Conservation (phyloP, 345 rosid species). For the Cardamine resedifolia region DNA sequence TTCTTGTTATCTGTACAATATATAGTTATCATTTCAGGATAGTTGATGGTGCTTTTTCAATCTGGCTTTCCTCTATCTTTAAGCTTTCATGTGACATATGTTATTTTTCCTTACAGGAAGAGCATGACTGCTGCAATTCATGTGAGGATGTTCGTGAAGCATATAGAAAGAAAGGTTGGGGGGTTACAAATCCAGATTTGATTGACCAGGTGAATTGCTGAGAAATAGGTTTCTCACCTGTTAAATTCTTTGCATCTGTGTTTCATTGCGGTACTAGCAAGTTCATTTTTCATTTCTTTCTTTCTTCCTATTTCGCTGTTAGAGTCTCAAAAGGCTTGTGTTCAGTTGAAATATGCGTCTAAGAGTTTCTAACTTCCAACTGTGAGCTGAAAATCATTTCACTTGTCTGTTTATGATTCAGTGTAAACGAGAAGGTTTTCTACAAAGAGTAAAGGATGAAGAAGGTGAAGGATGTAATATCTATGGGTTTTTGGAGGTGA, state of each 20-base stretch:
- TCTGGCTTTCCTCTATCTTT: not conserved
- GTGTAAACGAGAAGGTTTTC: constrained; percentile 96
- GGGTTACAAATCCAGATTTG: constrained; percentile 69
- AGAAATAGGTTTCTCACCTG: not conserved
- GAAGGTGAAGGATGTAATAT: constrained; percentile 97
- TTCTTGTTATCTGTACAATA: not conserved
- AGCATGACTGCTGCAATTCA: constrained; percentile 81
- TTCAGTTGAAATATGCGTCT: not conserved
- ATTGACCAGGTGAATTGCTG: constrained; percentile 74
- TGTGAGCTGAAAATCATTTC: not conserved
- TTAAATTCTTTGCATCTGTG: not conserved
- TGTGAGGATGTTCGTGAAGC: constrained; percentile 98
- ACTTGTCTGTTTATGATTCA: constrained; percentile 35
- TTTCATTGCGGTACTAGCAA: constrained; percentile 2
- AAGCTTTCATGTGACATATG: not conserved
- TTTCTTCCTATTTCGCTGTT: not conserved
- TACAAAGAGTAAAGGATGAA: constrained; percentile 85
- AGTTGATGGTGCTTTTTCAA: not conserved
- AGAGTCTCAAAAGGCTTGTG: not conserved
- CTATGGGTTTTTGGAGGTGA: constrained; percentile 90
- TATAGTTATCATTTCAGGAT: not conserved
- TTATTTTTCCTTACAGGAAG: constrained; percentile 44
- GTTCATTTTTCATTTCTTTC: not conserved
- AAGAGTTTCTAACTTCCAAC: not conserved
- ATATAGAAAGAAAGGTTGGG: constrained; percentile 95